Evolutionary conservation across 345 rosid species (phyloP).

Genomic region (Pelargonium nanum): DNA sequence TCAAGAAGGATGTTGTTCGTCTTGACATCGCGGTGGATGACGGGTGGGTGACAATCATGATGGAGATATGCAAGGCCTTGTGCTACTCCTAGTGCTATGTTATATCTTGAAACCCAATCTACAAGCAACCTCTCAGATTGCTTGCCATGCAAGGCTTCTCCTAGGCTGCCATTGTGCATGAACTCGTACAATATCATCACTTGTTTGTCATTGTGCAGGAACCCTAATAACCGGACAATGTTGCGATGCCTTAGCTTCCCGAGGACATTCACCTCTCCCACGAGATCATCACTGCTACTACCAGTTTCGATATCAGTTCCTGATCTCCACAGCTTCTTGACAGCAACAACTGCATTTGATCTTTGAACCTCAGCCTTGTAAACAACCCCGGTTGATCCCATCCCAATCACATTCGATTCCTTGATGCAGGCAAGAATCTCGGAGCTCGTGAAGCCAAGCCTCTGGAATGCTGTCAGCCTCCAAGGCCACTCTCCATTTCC

Average conservation of each 20-base stretch:
- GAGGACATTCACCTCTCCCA: conserved; percentile 68
- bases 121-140: conserved; percentile 55
- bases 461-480: conserved; percentile 85
- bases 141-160: conserved; percentile 71
- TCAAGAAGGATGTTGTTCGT: conserved; percentile 79
- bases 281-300: conserved; percentile 48
- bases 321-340: conserved; percentile 82
- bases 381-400: conserved; percentile 87
- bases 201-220: conserved; percentile 56
- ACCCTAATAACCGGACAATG: conserved; percentile 72
- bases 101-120: conserved; percentile 85
- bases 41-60: conserved; percentile 81
- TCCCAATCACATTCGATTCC: conserved; percentile 78
- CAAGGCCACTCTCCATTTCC: conserved; percentile 80
- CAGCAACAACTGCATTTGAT: conserved; percentile 49
- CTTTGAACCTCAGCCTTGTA: conserved; percentile 66
- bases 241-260: conserved; percentile 88
- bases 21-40: conserved; percentile 86
- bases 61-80: conserved; percentile 91
- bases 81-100: conserved; percentile 76
- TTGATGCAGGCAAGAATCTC: conserved; percentile 63
- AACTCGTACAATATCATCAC: conserved; percentile 80
- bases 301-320: conserved; percentile 52
- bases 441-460: conserved; percentile 62
- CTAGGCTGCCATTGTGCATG: conserved; percentile 78